Base-by-base conservation (phyloP, 805 yeast genomes). In the Yarrowia yakushimensis region DNA sequence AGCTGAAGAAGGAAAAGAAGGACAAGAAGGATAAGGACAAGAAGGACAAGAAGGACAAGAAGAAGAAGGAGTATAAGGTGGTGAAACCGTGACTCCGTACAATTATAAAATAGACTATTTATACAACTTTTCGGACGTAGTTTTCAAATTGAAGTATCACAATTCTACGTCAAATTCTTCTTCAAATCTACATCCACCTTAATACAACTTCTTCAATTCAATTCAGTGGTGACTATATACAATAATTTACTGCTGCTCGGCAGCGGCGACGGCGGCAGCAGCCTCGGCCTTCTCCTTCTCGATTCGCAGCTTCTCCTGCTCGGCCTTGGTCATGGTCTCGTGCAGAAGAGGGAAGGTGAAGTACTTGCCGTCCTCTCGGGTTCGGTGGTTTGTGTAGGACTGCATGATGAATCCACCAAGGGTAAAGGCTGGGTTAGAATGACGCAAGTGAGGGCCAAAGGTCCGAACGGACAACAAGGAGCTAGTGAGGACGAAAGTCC, bases 281-380 rank as follows among this genome's bases (percentile, higher is more conserved):
- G 59, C 61, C 61, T 55, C 61, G 61, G 61, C 61, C 48, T 55
- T 39, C 48, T 55, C 61, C 36, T 27, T 41, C 22, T 37, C 61
- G 30, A 55, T 27, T 55, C 61, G 61, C 20, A 17, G 27, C 37
- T 31, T 27, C 39, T 55, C 61, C 34, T 28, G 48, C 46, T 55
- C 61, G 48, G 48, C 61, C 48, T 55, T 55, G 61, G 61, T 55
- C 61, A 55, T 55, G 61, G 61, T 55, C 30, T 55, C 61, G 18
- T 41, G 36, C 48, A 55, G 48, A 8, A 55, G 39, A 13, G 61
- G 61, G 30, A 39, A 55, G 28, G 61, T 55, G 48, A 55, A 55
- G 61, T 30, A 55, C 48, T 55, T 55, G 30, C 61, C 61, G 61
- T 55, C 59, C 33, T 34, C 43, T 36, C 59, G 61, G 37, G 61